Base-by-base conservation (phyloP, 2,329 filamentous ascomycete genomes). In the Fusarium sp. region DNA sequence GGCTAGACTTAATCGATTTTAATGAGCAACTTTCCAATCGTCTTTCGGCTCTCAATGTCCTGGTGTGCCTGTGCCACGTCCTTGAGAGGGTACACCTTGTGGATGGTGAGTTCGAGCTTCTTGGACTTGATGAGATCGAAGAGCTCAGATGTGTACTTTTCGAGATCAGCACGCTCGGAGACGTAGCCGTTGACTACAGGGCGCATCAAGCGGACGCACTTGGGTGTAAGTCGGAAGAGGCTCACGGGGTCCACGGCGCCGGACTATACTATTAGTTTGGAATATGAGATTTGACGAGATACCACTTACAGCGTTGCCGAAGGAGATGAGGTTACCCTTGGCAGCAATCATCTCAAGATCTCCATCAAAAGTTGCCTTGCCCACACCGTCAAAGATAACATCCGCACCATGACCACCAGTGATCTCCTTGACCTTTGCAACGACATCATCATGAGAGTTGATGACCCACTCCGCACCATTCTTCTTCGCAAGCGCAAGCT, bases 331-430 rank as follows among this genome's bases (percentile, higher is more conserved):
- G 4, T 87, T 92, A 10, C 94, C 95, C 85, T 97, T 97, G 71
- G 91, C 82, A 74, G 91, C 92, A 60, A 95, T 86, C 75, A 90
- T 88, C 72, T 95, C 90, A 72, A 97, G 80, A 77, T 91, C 92
- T 26, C 89, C 86, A 75, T 97, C 93, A 83, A 96, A 97, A 0
- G 95, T 97, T 54, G 88, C 87, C 84, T 94, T 94, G 18, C 95
- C 95, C 6, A 97, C 93, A 11, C 93, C 93, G 79, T 97, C 95
- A 79, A 94, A 97, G 33, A 97, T 92, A 15, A 91, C 94, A 71
- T 90, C 88, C 6, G 92, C 91, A 13, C 95, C 95, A 67, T 90
- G 84, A 0, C 92, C 92, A 5, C 86, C 88, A 0, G 94, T 97
- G 54, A 93, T 90, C 79, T 92, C 87, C 76, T 87, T 85, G 11